These are phyloP conservation scores for Colletotrichum camelliae DNA, from an alignment of 2,329 filamentous ascomycete genomes.

Conservation along the genomic window DNA sequence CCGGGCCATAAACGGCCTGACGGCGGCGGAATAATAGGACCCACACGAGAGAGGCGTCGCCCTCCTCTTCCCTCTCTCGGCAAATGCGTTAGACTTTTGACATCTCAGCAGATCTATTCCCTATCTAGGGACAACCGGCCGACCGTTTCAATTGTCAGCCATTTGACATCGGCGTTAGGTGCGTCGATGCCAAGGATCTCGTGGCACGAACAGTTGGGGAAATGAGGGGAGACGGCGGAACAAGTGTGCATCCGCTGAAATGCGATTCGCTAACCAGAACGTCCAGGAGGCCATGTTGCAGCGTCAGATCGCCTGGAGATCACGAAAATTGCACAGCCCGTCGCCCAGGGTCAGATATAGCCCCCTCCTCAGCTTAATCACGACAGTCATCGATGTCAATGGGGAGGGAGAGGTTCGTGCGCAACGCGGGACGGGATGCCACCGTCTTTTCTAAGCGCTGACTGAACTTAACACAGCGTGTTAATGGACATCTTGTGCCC, in stretches of 20 bases:
- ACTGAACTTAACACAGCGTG: not conserved
- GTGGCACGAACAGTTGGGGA: constrained; percentile 14
- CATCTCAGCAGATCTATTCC: not conserved
- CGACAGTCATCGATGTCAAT: not conserved
- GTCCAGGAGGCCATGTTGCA: not conserved
- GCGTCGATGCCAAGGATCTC: not conserved
- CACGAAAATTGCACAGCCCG: constrained; percentile 6
- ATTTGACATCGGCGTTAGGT: constrained; percentile 15
- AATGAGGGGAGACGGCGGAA: not conserved
- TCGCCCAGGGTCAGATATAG: not conserved
- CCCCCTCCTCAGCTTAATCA: not conserved
- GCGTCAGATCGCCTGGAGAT: constrained; percentile 7
- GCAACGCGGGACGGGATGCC: not conserved
- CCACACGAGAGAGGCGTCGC: not conserved
- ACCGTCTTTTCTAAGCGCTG: not conserved
- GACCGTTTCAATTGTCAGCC: constrained; percentile 13
- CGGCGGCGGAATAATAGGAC: not conserved
- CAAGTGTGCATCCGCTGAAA: not conserved
- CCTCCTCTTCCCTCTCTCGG: not conserved
- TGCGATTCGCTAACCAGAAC: constrained; percentile 11
- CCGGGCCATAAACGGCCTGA: not conserved
- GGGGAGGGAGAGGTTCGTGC: not conserved
- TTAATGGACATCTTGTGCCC: not conserved
- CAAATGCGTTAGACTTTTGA: not conserved
- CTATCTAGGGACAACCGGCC: not conserved